These are phyloP conservation scores for Ceratocystis destructans DNA, from an alignment of 2,329 filamentous ascomycete genomes.

Conservation along the genomic window DNA sequence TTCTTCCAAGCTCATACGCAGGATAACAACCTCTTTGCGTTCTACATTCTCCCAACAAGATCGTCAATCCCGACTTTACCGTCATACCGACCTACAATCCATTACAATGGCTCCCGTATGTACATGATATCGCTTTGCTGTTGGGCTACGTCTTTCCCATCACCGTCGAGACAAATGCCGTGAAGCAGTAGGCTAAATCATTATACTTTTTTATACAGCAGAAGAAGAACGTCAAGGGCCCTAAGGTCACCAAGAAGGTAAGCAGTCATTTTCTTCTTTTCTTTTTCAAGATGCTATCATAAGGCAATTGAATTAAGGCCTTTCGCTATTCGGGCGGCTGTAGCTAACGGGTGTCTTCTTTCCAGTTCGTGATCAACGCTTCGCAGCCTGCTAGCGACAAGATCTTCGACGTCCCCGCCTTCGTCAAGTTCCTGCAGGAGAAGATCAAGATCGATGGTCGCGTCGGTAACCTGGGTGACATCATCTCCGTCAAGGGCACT, in stretches of 20 bases:
- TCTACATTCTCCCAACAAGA: slow-evolving; percentile 21
- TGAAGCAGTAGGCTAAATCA: slow-evolving; percentile 91
- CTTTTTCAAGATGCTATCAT: slow-evolving; percentile 6
- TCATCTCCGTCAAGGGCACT: slow-evolving; percentile 75
- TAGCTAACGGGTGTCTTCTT: slow-evolving; percentile 1
- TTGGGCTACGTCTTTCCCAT: slow-evolving; percentile 45
- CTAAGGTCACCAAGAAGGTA: slow-evolving; percentile 78
- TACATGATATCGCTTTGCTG: slow-evolving; percentile 80
- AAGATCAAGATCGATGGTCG: slow-evolving; percentile 99
- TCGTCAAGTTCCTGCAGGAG: slow-evolving; percentile 99
- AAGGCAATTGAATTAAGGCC: slow-evolving; percentile 17
- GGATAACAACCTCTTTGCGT: slow-evolving; percentile 66
- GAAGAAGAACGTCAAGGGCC: slow-evolving; percentile 50
- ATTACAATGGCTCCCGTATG: slow-evolving; percentile 84
- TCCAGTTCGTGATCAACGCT: slow-evolving; percentile 96
- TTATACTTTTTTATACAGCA: slow-evolving; percentile 41
- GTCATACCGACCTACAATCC: slow-evolving; percentile 20
- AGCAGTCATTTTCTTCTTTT: slow-evolving; percentile 21
- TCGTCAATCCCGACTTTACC: slow-evolving; percentile 19
- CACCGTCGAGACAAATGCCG: slow-evolving; percentile 30
- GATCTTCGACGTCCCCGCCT: slow-evolving; percentile 98
- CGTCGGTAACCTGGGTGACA: slow-evolving; percentile 93
- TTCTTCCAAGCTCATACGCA: slow-evolving; percentile 44
- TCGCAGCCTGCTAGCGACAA: slow-evolving; percentile 97
- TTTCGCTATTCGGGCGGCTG: neutral